Base-by-base conservation (phyloP, 106 monocot genomes). In the Amphibolis antarctica region DNA sequence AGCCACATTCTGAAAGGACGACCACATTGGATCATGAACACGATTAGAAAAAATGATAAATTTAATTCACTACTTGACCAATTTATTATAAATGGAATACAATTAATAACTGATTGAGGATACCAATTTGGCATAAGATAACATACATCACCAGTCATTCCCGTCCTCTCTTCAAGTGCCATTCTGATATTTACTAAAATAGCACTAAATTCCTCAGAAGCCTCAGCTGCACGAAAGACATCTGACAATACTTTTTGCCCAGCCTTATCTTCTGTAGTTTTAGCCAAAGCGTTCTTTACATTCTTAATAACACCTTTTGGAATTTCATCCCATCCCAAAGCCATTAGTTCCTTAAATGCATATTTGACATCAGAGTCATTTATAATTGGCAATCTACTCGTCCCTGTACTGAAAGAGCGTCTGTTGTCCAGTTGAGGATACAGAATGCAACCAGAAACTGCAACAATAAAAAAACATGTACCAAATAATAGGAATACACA, bases 261-360 rank as follows among this genome's bases (percentile, higher is more conserved):
- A 74, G 52, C 62, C 68, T 78, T 76, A 75, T 98, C 90, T 60
- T 76, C 74, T 31, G 86, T 85, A 53, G 53, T 25, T 76, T 90
- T 98, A 56, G 96, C 82, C 30, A 82, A 46, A 46, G 87, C 86
- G 58, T 87, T 91, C 70, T 90, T 87, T n/a, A 69, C 78, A 66
- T 79, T 78, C 31, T 31, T 45, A 25, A 77, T 62, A 18, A 87
- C 78, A 43, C 82, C 74, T 4, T 87, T 71, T 53, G 90, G 96
- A 51, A 90, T 78, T 60, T 85, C 84, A 72, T 82, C 82, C 96
- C 96, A 98, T 44, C 27, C 74, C 25, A 67, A 63, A 49, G 96
- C 96, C 84, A 98, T 76, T 64, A 98, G 65, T 80, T 98, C 90
- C 84, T 87, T 98, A 44, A 87, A 82, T 55, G 90, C 82, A 64